phyloP scores from a whole-genome alignment of 2,329 filamentous ascomycete species.

The Ilyonectria destructans region DNA sequence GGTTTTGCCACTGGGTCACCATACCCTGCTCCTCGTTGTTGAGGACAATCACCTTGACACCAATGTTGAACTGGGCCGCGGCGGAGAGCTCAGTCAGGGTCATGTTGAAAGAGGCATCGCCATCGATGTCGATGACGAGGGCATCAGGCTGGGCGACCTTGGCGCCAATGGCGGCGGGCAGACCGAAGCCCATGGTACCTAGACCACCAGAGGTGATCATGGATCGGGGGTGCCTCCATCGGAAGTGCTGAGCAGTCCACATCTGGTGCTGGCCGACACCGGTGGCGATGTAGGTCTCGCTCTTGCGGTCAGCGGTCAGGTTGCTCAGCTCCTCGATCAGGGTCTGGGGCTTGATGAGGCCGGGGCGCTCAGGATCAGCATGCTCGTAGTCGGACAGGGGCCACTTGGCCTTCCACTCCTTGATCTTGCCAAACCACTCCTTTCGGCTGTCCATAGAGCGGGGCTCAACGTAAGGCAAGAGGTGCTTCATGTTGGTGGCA shows the following conservation, averaged over 20 bases:
- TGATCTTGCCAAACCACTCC: slow-evolving; percentile 93
- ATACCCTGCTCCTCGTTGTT: slow-evolving; percentile 99
- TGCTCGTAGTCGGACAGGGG: slow-evolving; percentile 87
- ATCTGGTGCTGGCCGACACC: slow-evolving; percentile 99
- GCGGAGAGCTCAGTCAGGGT: slow-evolving; percentile 96
- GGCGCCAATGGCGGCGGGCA: slow-evolving; percentile 94
- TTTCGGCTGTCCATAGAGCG: slow-evolving; percentile 77
- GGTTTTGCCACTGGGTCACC: slow-evolving; percentile 98
- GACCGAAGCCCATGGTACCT: slow-evolving; percentile 89
- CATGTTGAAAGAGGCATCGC: slow-evolving; percentile 99
- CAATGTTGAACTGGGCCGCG: slow-evolving; percentile 95
- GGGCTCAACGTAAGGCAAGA: slow-evolving; percentile 80
- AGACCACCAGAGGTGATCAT: slow-evolving; percentile 98
- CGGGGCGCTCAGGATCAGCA: slow-evolving; percentile 80
- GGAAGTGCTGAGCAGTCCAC: slow-evolving; percentile 98
- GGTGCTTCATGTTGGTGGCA: slow-evolving; percentile 80
- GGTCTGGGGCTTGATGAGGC: slow-evolving; percentile 94
- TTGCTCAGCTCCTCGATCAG: slow-evolving; percentile 93
- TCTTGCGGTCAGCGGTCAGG: slow-evolving; percentile 84
- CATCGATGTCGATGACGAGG: slow-evolving; percentile 95
- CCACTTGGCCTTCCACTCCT: slow-evolving; percentile 92
- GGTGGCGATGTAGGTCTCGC: slow-evolving; percentile 90
- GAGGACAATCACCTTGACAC: slow-evolving; percentile 92
- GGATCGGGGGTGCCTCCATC: slow-evolving; percentile 91
- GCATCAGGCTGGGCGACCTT: slow-evolving; percentile 86